Percentiles rank a stretch among this genome's conserved stretches.
These are phyloP conservation scores for Trichophyton verrucosum DNA, from an alignment of 2,329 filamentous ascomycete genomes.

Conservation along the genomic window DNA sequence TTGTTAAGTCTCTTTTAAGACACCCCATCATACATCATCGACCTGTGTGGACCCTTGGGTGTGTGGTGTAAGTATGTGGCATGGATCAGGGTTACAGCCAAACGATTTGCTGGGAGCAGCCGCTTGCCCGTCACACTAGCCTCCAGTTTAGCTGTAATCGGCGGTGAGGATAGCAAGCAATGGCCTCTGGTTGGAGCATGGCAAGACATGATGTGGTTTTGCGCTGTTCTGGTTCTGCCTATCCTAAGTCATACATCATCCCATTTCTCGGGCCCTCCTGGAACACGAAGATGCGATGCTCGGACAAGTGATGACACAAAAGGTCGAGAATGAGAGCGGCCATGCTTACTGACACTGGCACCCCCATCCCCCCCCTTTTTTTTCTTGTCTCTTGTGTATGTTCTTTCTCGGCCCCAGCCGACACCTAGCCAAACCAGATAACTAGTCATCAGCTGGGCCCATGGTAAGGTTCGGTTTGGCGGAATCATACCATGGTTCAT, in stretches of 20 bases:
- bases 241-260: background rate
- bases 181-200: background rate
- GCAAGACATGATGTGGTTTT: background rate
- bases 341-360: background rate
- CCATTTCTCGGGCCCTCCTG: background rate
- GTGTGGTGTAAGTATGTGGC: background rate
- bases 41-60: background rate
- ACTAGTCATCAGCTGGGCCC: background rate
- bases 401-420: background rate
- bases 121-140: slow-evolving; percentile 1
- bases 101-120: slow-evolving; percentile 3
- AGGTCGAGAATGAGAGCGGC: background rate
- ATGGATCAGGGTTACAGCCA: slow-evolving; percentile 2
- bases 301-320: background rate
- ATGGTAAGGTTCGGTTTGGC: slow-evolving; percentile 1
- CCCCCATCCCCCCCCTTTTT: background rate
- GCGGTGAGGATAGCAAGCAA: background rate
- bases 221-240: background rate
- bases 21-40: background rate
- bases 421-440: background rate
- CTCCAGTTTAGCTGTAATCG: background rate
- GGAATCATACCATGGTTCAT: slow-evolving; percentile 5
- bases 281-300: background rate
- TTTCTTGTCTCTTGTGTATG: background rate
- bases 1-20: no score